Evolutionary conservation across 192 early-diverging fungal species (phyloP).

Genomic region (Entomortierella beljakovae): DNA sequence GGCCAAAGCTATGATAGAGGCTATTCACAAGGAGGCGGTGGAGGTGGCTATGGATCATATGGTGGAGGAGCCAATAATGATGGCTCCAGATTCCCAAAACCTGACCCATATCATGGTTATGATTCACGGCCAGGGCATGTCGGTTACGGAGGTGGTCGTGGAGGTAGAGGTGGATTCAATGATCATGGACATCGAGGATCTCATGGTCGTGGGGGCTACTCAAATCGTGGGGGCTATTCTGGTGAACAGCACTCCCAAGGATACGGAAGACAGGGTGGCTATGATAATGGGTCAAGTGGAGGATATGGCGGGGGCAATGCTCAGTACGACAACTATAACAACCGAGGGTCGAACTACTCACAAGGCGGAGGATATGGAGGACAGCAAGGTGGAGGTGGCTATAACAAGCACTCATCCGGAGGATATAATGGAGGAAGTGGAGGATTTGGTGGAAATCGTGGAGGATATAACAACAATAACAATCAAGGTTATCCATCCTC

Average conservation of each 20-base stretch:
- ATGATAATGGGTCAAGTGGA: conserved; percentile 13
- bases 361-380: conserved; percentile 14
- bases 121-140: conserved; percentile 49
- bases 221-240: conserved; percentile 37
- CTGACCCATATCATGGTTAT: conserved; percentile 44
- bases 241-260: conserved; percentile 22
- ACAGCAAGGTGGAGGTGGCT: conserved; percentile 23
- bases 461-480: conserved; percentile 30
- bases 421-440: conserved; percentile 16
- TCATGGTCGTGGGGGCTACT: conserved; percentile 36
- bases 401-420: conserved; percentile 16
- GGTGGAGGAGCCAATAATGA: conserved; percentile 27
- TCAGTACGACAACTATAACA: conserved; percentile 12
- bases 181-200: conserved; percentile 40
- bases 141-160: conserved; percentile 32
- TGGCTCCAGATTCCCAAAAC: conserved; percentile 38
- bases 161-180: conserved; percentile 38
- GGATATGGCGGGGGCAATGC: conserved; percentile 1
- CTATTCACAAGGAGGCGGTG: conserved; percentile 29
- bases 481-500: conserved; percentile 20
- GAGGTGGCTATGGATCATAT: conserved; percentile 40
- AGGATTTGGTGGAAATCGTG: conserved; percentile 26
- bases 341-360: conserved; percentile 11
- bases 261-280: conserved; percentile 24
- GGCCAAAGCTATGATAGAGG: conserved; percentile 46